Percentiles rank a stretch among this genome's conserved stretches.
Evolutionary conservation across 129 eudicot species (phyloP).

Genomic region (Heracleum sosnowskyi): DNA sequence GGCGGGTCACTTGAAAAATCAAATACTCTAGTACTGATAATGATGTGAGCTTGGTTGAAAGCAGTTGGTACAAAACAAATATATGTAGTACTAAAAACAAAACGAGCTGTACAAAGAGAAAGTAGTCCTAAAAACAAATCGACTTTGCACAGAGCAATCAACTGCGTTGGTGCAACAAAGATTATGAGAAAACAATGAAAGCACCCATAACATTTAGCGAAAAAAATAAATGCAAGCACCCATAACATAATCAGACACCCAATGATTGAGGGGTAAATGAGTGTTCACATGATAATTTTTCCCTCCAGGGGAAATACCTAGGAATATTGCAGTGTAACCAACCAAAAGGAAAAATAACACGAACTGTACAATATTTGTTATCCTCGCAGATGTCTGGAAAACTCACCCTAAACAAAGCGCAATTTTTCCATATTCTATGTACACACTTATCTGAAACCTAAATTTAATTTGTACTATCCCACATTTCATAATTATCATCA

Average conservation of each 20-base stretch:
- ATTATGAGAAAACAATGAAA: background rate
- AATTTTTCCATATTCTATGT: constrained; percentile 5
- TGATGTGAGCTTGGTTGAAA: too few species aligned
- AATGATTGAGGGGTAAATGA: background rate
- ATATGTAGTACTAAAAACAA: too few species aligned
- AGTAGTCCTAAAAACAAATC: too few species aligned
- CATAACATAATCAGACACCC: background rate
- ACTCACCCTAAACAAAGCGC: constrained; percentile 21
- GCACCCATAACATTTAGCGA: background rate
- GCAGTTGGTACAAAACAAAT: too few species aligned
- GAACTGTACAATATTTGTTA: constrained; percentile 21
- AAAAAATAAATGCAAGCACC: background rate
- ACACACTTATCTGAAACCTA: constrained; percentile 16
- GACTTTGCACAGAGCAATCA: too few species aligned
- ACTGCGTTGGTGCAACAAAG: background rate
- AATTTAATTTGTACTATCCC: constrained; percentile 12
- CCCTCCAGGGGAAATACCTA: background rate
- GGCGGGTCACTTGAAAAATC: too few species aligned
- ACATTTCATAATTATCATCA: constrained; percentile 27
- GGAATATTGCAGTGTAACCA: background rate
- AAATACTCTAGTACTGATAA: too few species aligned
- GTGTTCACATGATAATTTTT: background rate
- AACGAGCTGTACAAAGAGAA: too few species aligned
- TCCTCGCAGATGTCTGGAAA: background rate
- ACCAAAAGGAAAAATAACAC: background rate